Evolutionary conservation across 2,329 filamentous ascomycete species (phyloP).

Genomic region (Colletotrichum liriopes): DNA sequence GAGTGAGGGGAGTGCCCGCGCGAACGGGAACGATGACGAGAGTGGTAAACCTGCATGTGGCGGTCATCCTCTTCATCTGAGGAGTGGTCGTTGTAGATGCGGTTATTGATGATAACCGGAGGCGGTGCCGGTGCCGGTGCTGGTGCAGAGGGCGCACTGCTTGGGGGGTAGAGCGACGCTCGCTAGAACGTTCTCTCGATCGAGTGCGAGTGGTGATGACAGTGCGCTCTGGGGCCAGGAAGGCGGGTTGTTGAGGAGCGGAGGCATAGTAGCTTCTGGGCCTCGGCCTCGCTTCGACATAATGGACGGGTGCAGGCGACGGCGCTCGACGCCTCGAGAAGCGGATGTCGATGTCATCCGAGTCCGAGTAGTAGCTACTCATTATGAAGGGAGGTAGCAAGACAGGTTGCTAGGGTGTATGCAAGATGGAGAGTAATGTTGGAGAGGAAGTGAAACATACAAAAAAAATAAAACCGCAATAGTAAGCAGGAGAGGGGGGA

Average conservation of each 20-base stretch:
- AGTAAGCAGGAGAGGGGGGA: slow-evolving; percentile 2
- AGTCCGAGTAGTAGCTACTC: slow-evolving; percentile 64
- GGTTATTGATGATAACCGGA: slow-evolving; percentile 73
- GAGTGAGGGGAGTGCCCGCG: slow-evolving; percentile 49
- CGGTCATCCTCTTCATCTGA: slow-evolving; percentile 59
- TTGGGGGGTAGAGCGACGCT: slow-evolving; percentile 61
- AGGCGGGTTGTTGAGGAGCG: slow-evolving; percentile 53
- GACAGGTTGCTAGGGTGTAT: background rate
- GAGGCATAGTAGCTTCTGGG: slow-evolving; percentile 60
- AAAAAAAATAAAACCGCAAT: background rate
- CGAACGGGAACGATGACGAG: slow-evolving; percentile 49
- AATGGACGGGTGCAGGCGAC: slow-evolving; percentile 61
- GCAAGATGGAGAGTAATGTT: background rate
- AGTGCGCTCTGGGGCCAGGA: slow-evolving; percentile 63
- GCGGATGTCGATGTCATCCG: slow-evolving; percentile 70
- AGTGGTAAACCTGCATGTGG: slow-evolving; percentile 50
- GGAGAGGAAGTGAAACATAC: background rate
- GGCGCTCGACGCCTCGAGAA: slow-evolving; percentile 57
- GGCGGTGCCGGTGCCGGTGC: slow-evolving; percentile 52
- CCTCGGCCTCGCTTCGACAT: slow-evolving; percentile 59
- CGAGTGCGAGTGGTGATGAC: slow-evolving; percentile 60
- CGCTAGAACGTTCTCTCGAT: slow-evolving; percentile 60
- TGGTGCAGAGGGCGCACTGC: slow-evolving; percentile 47
- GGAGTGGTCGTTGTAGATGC: slow-evolving; percentile 65
- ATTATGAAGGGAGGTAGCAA: slow-evolving; percentile 41